Base-by-base conservation (phyloP, 2,329 filamentous ascomycete species). In the Talaromyces islandicus region DNA sequence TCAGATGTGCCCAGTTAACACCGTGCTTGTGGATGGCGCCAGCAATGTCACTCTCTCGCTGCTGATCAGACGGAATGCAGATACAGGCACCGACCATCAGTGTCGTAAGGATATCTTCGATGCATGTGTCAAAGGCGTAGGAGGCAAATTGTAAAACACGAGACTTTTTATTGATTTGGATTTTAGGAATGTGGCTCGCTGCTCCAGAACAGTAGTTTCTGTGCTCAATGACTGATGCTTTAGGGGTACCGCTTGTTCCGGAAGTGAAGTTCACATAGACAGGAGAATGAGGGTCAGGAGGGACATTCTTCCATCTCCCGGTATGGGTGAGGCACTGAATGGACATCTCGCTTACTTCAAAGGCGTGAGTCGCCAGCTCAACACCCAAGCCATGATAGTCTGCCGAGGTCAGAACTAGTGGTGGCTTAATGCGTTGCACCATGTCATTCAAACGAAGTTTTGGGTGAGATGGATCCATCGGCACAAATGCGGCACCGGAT, bases 41-140 rank as follows among this genome's bases (percentile, higher is more conserved):
- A 30, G 24, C 25, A 19, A 19, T 21, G 9, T 19, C 25, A 27
- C 27, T 35, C 5, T 60, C 56, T 12, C 48, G 56, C 57, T 57
- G n/a, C 48, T 12, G 48, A 10, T 24, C 12, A 10, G 55, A 50
- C 0, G 85, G 84, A 1, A 87, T 76, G 57, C 85, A 87, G 9
- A 87, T 76, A 54, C 82, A 85, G 0, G 80, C 85, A 4, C 85
- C 85, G 35, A 79, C 70, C 3, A 82, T 75, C 12, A 87, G 72
- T 0, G 83, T 79, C 0, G 79, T 80, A 60, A 86, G 77, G 1
- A 81, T 75, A 64, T 86, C 84, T 1, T 78, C 71, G 54, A 86
- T 70, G 56, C 80, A 78, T 17, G 81, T 76, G 53, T 69, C 69
- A 51, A 70, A 70, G 1, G 55, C 61, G 54, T 69, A 70, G 29